These are phyloP conservation scores for Nyctanthes arbortristis DNA, from an alignment of 257 asterid genomes.

Conservation along the genomic window DNA sequence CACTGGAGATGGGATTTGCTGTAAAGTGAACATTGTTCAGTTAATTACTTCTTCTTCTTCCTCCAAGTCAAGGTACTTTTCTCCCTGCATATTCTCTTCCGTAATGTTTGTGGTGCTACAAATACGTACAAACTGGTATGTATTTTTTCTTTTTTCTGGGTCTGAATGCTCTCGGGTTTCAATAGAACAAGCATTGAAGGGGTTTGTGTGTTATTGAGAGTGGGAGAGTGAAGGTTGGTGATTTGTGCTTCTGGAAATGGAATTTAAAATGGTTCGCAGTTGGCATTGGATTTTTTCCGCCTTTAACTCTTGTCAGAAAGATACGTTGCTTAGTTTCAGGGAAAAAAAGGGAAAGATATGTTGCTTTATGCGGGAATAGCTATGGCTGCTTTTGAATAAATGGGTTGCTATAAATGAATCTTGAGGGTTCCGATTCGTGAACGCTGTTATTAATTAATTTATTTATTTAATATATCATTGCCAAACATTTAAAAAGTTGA, in stretches of 20 bases:
- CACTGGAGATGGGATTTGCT: slow-evolving; percentile 40
- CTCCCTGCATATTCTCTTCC: slow-evolving; percentile 11
- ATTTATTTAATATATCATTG: neutral
- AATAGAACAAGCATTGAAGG: slow-evolving; percentile 7
- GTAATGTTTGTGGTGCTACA: neutral
- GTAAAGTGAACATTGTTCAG: slow-evolving; percentile 12
- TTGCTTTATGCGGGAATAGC: slow-evolving; percentile 23
- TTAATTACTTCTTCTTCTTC: slow-evolving; percentile 20
- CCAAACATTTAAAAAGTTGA: slow-evolving; percentile 22
- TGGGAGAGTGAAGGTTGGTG: neutral
- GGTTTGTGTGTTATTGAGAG: slow-evolving; percentile 3
- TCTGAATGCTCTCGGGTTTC: slow-evolving; percentile 14
- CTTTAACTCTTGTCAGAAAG: neutral
- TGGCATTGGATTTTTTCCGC: neutral
- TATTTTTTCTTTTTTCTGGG: slow-evolving; percentile 9
- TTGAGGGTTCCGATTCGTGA: slow-evolving; percentile 16
- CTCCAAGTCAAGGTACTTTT: slow-evolving; percentile 18
- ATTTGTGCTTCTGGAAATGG: slow-evolving; percentile 15
- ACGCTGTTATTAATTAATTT: slow-evolving; percentile 21
- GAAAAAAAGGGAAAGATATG: too few relatives aligned
- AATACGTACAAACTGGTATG: neutral
- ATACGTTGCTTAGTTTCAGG: too few relatives aligned
- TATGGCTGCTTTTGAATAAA: slow-evolving; percentile 10
- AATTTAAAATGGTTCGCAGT: slow-evolving; percentile 9
- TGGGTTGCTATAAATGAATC: too few relatives aligned